A percentile compares a stretch with the other conserved stretches of the same genome.
phyloP scores from a whole-genome alignment of 805 yeast species.

The Komagataella kurtzmanii region DNA sequence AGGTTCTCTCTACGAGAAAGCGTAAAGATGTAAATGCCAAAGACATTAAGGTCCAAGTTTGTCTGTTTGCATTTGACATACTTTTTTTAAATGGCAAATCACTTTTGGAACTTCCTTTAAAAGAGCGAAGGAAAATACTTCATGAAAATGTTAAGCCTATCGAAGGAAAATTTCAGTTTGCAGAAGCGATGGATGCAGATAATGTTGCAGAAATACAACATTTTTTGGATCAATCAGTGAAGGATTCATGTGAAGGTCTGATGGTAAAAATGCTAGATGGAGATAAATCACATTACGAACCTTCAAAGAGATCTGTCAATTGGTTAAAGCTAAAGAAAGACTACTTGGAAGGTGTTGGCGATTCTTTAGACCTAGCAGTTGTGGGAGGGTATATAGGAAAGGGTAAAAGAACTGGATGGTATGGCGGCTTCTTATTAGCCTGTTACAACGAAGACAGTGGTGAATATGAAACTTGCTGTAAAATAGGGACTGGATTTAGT shows the following conservation, averaged over 20 bases:
- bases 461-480: constrained; percentile 90
- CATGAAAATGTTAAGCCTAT: constrained; percentile 41
- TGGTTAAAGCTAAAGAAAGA: constrained; percentile 96
- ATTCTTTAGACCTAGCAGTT: constrained; percentile 85
- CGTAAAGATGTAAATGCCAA: constrained; percentile 83
- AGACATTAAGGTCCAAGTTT: constrained; percentile 82
- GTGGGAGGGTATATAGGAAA: constrained; percentile 89
- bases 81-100: constrained; percentile 64
- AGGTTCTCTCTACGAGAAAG: constrained; percentile 83
- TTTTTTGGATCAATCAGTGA: constrained; percentile 80
- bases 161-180: constrained; percentile 73
- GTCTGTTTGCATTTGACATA: constrained; percentile 85
- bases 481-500: constrained; percentile 93
- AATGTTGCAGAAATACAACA: constrained; percentile 63
- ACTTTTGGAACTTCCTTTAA: constrained; percentile 49
- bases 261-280: constrained; percentile 90
- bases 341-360: constrained; percentile 90
- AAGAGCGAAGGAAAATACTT: constrained; percentile 55
- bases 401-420: constrained; percentile 90
- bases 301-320: constrained; percentile 86
- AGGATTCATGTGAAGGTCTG: constrained; percentile 86
- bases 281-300: constrained; percentile 74
- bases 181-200: constrained; percentile 59
- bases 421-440: constrained; percentile 89
- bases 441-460: constrained; percentile 86